Evolutionary conservation across 2,329 filamentous ascomycete genomes (phyloP), one percentile per base, ranked within the genome.

Genomic region (Penicillium nordicum): DNA sequence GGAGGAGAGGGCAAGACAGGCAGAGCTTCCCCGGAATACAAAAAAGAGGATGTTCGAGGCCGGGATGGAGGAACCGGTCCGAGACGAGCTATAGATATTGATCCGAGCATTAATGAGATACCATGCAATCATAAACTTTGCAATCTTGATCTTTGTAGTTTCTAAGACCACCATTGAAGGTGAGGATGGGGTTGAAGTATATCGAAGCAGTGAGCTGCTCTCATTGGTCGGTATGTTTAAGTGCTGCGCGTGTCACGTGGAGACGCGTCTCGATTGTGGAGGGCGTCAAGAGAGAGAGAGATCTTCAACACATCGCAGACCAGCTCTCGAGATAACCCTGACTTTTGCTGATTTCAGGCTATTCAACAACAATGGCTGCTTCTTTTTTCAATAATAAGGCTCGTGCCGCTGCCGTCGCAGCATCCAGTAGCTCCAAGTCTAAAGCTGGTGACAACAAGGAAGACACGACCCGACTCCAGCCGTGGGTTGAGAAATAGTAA

Each of bases 401-500:
- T 52, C 87, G 93, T 44, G 83, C 85, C 60, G 80, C 81, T 40
- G 82, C 79, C 36, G 91, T 91, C 70, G 89, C 88, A 52, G 89
- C 87, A 11, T 87, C 89, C n/a, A 88, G 84, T 73, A 82, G 81
- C 57, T 76, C 82, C 21, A 85, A 88, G 43, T 82, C 82, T 51
- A 96, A 93, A 75, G 75, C 80, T 53, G 82, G 86, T 62, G 82
- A 78, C 32, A 75, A 79, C 57, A 82, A 80, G 69, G 88, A 84
- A 70, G 85, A 89, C 57, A 80, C 80, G 30, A 82, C 82, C 64
- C 83, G 84, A 69, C 80, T 87, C 65, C 93, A 97, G 70, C 94
- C 94, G 68, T 99, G 94, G 94, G 93, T 97, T 51, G 94, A 97
- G 80, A 97, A 97, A 89, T 97, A 97, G 93, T 96, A 80, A 55